These are phyloP conservation scores for Podosphaera fusca DNA, from an alignment of 2,329 filamentous ascomycete species.

Conservation along the genomic window DNA sequence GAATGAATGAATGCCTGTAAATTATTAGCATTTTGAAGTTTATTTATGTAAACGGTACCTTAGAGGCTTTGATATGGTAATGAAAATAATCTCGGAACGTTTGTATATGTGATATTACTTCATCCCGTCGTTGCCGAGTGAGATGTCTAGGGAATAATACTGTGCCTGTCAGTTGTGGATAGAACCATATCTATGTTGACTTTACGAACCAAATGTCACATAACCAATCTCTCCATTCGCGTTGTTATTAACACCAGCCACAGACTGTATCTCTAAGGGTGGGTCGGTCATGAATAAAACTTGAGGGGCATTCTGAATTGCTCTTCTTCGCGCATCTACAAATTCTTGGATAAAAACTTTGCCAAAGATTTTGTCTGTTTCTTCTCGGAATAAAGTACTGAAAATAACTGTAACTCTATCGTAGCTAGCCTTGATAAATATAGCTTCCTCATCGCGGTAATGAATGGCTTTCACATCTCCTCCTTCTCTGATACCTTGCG, in stretches of 20 bases:
- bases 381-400: conserved; percentile 91
- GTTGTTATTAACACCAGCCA: conserved; percentile 57
- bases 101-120: conserved; percentile 97
- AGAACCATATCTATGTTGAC: conserved; percentile 1
- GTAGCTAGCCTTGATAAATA: conserved; percentile 94
- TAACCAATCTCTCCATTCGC: conserved; percentile 80
- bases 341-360: conserved; percentile 99
- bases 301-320: conserved; percentile 94
- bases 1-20: conserved; percentile 81
- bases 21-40: conserved; percentile 2
- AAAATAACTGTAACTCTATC: conserved; percentile 98
- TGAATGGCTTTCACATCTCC: conserved; percentile 90
- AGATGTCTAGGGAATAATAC: conserved; percentile 92
- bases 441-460: conserved; percentile 95
- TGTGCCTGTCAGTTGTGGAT: conserved; percentile 18
- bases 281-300: conserved; percentile 91
- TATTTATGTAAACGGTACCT: conserved; percentile 25
- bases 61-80: conserved; percentile 98
- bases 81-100: conserved; percentile 99
- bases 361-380: conserved; percentile 91
- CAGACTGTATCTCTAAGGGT: conserved; percentile 69
- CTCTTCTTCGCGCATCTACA: conserved; percentile 79
- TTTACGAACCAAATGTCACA: conserved; percentile 66
- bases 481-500: conserved; percentile 71
- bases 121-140: conserved; percentile 68